phyloP scores from a whole-genome alignment of 345 rosid species.

The Brassica nigra region DNA sequence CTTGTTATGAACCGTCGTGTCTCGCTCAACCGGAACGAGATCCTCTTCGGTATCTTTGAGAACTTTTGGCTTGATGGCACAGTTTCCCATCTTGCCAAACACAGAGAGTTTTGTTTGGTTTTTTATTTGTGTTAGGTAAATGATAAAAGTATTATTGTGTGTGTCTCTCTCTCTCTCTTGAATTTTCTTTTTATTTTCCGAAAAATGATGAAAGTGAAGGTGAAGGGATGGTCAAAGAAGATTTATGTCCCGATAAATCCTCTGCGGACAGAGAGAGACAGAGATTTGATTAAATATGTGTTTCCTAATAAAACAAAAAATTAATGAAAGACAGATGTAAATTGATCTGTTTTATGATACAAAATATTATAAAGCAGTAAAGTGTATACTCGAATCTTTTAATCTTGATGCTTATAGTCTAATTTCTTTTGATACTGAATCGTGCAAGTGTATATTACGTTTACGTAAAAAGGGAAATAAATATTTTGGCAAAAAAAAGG shows the following conservation, averaged over 20 bases:
- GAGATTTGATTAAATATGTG: conserved; percentile 24
- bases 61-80: conserved; percentile 44
- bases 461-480: not conserved
- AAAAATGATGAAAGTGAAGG: conserved; percentile 5
- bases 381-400: not conserved
- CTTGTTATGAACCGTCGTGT: conserved; percentile 18
- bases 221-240: conserved; percentile 38
- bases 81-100: conserved; percentile 38
- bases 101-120: not conserved
- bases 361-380: not conserved
- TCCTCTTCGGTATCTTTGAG: conserved; percentile 38
- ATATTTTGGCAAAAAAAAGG: not conserved
- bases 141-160: not conserved
- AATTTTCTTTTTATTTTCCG: conserved; percentile 9
- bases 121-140: not conserved
- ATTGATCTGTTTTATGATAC: not conserved
- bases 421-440: not conserved
- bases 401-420: not conserved
- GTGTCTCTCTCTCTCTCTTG: conserved; percentile 3
- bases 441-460: not conserved
- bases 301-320: not conserved
- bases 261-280: conserved; percentile 31
- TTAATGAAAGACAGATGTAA: not conserved
- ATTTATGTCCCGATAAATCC: conserved; percentile 21
- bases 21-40: conserved; percentile 33